Conservation (phyloP, 495 filamentous ascomycete species). For the Podospora australis region DNA sequence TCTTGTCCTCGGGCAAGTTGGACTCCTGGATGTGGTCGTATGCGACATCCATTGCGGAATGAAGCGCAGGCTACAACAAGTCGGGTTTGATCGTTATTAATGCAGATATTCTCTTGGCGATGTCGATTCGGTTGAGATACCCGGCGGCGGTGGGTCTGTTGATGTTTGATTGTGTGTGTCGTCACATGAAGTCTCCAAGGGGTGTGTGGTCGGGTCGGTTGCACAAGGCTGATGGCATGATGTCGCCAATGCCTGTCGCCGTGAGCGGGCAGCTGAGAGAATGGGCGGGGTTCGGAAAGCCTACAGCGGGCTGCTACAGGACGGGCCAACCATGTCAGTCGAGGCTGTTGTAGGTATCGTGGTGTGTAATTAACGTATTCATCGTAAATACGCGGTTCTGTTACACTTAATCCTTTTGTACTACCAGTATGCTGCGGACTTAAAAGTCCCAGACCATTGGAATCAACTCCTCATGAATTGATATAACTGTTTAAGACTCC, state of each 20-base stretch:
- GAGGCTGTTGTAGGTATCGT: too few species aligned
- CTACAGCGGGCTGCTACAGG: background rate
- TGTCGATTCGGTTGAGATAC: background rate
- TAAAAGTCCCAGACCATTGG: background rate
- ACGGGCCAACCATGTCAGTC: background rate
- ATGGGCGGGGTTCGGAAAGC: too few species aligned
- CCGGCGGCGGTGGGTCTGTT: too few species aligned
- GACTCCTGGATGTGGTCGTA: slow-evolving; percentile 97
- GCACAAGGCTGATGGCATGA: slow-evolving; percentile 13
- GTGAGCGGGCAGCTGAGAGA: slow-evolving; percentile 10
- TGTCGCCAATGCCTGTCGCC: slow-evolving; percentile 3
- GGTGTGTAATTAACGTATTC: too few species aligned
- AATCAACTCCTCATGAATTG: background rate
- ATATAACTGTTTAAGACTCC: background rate
- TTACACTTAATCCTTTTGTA: too few species aligned
- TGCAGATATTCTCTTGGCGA: background rate
- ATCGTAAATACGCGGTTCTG: too few species aligned
- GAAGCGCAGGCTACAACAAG: too few species aligned
- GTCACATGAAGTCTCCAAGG: background rate
- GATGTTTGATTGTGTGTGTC: background rate
- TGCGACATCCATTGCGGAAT: slow-evolving; percentile 89
- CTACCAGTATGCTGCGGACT: too few species aligned
- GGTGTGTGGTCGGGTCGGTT: background rate
- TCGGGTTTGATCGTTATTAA: slow-evolving; percentile 19
- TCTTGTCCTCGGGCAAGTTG: slow-evolving; percentile 54